These are phyloP conservation scores for Brassica nigra DNA, from an alignment of 345 rosid genomes.

Conservation along the genomic window DNA sequence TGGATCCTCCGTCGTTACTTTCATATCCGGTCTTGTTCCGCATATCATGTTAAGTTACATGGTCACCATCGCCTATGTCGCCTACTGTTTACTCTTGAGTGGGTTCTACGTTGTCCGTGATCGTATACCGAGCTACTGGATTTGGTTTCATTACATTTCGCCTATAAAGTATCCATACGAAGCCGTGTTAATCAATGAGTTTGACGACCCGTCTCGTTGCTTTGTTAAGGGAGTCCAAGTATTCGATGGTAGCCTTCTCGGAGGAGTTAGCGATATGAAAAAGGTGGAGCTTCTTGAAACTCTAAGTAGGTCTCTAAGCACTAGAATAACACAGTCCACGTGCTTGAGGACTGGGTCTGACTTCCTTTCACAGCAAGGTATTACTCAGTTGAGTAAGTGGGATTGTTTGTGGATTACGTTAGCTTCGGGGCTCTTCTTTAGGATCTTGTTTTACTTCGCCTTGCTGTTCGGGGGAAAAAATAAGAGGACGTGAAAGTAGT, in stretches of 20 bases:
- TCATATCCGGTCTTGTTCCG: slow-evolving; percentile 47
- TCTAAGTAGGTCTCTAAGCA: slow-evolving; percentile 27
- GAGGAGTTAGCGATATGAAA: not conserved
- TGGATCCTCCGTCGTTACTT: slow-evolving; percentile 57
- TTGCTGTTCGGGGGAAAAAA: slow-evolving; percentile 41
- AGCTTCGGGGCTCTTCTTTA: slow-evolving; percentile 39
- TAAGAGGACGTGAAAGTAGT: slow-evolving; percentile 39
- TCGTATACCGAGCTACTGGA: slow-evolving; percentile 40
- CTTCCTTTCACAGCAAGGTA: slow-evolving; percentile 33
- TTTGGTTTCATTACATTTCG: slow-evolving; percentile 41
- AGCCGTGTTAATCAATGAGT: slow-evolving; percentile 38
- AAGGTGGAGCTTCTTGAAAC: slow-evolving; percentile 27
- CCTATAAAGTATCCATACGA: slow-evolving; percentile 35
- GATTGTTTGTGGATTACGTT: slow-evolving; percentile 39
- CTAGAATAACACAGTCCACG: slow-evolving; percentile 29
- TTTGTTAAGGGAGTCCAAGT: slow-evolving; percentile 37
- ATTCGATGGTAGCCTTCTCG: slow-evolving; percentile 32
- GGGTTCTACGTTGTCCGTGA: slow-evolving; percentile 38
- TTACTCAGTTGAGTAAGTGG: slow-evolving; percentile 38
- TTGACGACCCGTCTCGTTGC: slow-evolving; percentile 26
- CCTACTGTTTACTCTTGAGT: slow-evolving; percentile 41
- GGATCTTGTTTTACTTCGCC: slow-evolving; percentile 39
- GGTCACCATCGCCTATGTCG: slow-evolving; percentile 43
- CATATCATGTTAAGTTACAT: slow-evolving; percentile 47
- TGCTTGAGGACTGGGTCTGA: slow-evolving; percentile 35